These are phyloP conservation scores for Trichopus zeylanicus DNA, from an alignment of 116 monocot species.

Conservation along the genomic window DNA sequence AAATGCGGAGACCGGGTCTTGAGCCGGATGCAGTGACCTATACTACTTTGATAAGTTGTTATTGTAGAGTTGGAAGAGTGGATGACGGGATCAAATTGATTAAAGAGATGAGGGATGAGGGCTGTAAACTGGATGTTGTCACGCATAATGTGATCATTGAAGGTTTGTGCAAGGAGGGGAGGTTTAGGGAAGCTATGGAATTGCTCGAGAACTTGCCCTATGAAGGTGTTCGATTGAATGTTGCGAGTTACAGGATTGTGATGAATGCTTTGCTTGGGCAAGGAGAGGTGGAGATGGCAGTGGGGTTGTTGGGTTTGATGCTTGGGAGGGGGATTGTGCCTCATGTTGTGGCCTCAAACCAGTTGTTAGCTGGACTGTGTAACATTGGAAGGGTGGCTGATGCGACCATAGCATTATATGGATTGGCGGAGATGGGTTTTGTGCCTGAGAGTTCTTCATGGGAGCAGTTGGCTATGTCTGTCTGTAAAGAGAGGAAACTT, in stretches of 20 bases:
- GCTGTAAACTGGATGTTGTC: slow-evolving; percentile 53
- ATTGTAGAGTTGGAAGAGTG: slow-evolving; percentile 47
- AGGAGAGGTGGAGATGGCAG: slow-evolving; percentile 61
- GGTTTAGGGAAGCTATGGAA: slow-evolving; percentile 44
- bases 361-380: slow-evolving; percentile 60
- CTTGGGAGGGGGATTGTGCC: slow-evolving; percentile 57
- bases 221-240: slow-evolving; percentile 53
- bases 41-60: slow-evolving; percentile 54
- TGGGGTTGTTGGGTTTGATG: slow-evolving; percentile 61
- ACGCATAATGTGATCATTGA: slow-evolving; percentile 60
- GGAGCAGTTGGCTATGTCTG: slow-evolving; percentile 34
- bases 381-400: slow-evolving; percentile 49
- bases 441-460: slow-evolving; percentile 52
- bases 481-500: slow-evolving; percentile 61
- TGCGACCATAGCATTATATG: slow-evolving; percentile 54
- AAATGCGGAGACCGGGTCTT: slow-evolving; percentile 26
- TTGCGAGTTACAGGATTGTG: slow-evolving; percentile 85
- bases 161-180: slow-evolving; percentile 61
- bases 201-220: slow-evolving; percentile 46
- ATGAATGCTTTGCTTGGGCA: slow-evolving; percentile 46
- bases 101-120: slow-evolving; percentile 54
- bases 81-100: slow-evolving; percentile 68
- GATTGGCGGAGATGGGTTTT: slow-evolving; percentile 58
- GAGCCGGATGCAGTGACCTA: slow-evolving; percentile 56
- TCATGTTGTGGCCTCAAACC: slow-evolving; percentile 75